Evolutionary conservation across 2,329 filamentous ascomycete genomes (phyloP), one percentile per base, ranked within the genome.

Genomic region (Helminthosporium solani): DNA sequence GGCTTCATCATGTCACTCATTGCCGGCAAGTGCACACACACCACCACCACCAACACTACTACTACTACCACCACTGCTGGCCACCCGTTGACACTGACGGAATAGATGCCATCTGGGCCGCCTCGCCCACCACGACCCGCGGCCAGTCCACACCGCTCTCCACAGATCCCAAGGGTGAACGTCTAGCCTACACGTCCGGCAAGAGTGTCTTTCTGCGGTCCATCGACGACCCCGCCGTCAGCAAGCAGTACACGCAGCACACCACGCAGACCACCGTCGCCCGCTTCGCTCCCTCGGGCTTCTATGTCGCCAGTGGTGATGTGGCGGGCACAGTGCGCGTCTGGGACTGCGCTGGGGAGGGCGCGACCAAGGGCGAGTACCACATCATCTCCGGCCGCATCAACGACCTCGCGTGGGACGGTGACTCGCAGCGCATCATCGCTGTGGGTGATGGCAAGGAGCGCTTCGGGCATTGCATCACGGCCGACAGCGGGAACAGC

Each of bases 381-480:
- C 81, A 84, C 65, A 96, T 97, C 72, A 91, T 97, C 63, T 90
- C 88, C 27, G 94, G 94, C 11, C 86, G 89, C 43, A 92, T 99
- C 73, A 95, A 96, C 68, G 94, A 99, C 69, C 83, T 99, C 56
- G 92, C 90, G 1, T 99, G 94, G 91, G 94, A 97, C 64, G 92
- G 91, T 46, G 94, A 99, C 72, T 95, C 88, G 50, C 91, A 96
- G 75, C 86, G 94, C 40, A 86, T 99, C 65, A 96, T 97, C 63
- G 94, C 92, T 3, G 92, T 99, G 4, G 94, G 94, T 35, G 88
- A 97, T 60, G 94, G 94, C 41, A 91, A 92, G 66, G 90, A 97
- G 74, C 83, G 90, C 46, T 96, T 90, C 68, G 92, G 92, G 12
- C 88, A 92, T 70, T 96, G 90, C 75, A 90, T 97, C 67, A 96